Percentiles rank a stretch among this genome's conserved stretches.
These are phyloP conservation scores for Fraxinus nigra DNA, from an alignment of 305 asterid genomes.

Conservation along the genomic window DNA sequence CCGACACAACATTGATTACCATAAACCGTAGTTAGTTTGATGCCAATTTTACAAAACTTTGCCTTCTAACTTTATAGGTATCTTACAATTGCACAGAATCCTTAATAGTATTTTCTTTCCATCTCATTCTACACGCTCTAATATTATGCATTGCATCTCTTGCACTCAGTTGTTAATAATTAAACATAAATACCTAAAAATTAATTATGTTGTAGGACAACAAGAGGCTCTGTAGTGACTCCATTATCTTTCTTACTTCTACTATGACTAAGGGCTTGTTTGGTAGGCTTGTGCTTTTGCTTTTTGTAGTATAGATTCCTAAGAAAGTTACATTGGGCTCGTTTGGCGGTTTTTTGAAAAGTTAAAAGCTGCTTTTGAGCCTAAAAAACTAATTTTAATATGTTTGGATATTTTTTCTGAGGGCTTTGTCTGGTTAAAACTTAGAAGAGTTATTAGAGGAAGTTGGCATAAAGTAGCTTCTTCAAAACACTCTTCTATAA, in stretches of 20 bases:
- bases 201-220: not conserved
- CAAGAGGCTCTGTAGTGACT: not conserved
- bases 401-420: not conserved
- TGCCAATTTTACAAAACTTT: not conserved
- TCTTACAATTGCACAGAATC: not conserved
- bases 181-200: too few species aligned
- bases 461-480: too few species aligned
- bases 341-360: not conserved
- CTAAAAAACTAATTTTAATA: not conserved
- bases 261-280: not conserved
- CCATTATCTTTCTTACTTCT: not conserved
- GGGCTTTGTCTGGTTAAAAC: not conserved
- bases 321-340: not conserved
- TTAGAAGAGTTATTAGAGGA: too few species aligned
- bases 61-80: not conserved
- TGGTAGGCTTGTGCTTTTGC: not conserved
- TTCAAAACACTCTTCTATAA: not conserved
- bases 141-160: not conserved
- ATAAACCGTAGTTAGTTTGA: not conserved
- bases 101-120: not conserved
- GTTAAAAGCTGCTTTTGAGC: not conserved
- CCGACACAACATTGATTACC: not conserved
- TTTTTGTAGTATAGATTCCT: not conserved
- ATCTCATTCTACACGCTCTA: not conserved
- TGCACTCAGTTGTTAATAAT: not conserved